Evolutionary conservation across 768 basidiomycete species (phyloP).

Genomic region (Flagelloscypha sp.): DNA sequence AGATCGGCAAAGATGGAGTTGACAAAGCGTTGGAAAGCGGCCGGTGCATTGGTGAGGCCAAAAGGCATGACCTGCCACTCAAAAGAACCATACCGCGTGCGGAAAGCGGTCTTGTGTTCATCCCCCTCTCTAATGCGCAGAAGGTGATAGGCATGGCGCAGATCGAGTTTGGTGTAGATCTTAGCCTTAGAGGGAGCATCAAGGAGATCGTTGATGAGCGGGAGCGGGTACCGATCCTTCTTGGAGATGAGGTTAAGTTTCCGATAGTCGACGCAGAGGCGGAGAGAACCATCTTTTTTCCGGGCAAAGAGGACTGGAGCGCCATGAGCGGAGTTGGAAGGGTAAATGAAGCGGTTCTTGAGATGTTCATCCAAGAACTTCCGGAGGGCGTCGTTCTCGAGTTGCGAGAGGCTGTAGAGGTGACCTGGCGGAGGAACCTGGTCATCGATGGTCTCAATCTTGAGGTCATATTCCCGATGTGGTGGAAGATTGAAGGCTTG

Average conservation of each 20-base stretch:
- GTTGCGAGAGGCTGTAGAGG: constrained; percentile 18
- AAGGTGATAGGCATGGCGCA: constrained; percentile 24
- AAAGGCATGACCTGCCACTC: constrained; percentile 29
- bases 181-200: constrained; percentile 9
- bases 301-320: constrained; percentile 25
- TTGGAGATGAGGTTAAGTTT: constrained; percentile 23
- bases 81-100: constrained; percentile 23
- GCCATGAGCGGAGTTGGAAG: constrained; percentile 21
- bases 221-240: constrained; percentile 18
- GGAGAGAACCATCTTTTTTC: constrained; percentile 25
- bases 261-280: constrained; percentile 24
- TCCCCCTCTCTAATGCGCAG: constrained; percentile 25
- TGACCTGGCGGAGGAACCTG: constrained; percentile 23
- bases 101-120: constrained; percentile 32
- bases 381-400: constrained; percentile 25
- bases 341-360: constrained; percentile 26
- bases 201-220: constrained; percentile 13
- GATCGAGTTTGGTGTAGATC: constrained; percentile 24
- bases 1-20: constrained; percentile 29
- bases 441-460: constrained; percentile 24
- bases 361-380: constrained; percentile 29
- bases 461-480: constrained; percentile 21
- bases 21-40: constrained; percentile 36
- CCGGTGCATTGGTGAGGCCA: constrained; percentile 30
- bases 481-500: constrained; percentile 20